These are phyloP conservation scores for Petunia axillaris DNA, from an alignment of 257 asterid species.

Conservation along the genomic window DNA sequence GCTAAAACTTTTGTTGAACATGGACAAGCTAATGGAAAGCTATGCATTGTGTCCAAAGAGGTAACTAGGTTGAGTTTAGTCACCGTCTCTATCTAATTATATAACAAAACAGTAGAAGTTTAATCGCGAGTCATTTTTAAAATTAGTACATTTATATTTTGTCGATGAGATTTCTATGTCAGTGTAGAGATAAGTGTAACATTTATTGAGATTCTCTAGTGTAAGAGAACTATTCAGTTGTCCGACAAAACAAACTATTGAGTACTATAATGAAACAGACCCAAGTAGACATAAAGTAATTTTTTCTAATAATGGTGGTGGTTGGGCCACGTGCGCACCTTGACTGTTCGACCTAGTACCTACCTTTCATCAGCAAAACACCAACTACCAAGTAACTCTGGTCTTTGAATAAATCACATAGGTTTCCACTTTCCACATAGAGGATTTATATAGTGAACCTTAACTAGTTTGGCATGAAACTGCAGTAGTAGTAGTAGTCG, in stretches of 20 bases:
- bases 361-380: too few species aligned
- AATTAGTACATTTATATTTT: neutral
- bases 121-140: neutral
- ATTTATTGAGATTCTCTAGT: neutral
- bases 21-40: constrained; percentile 88
- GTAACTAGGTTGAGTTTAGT: constrained; percentile 31
- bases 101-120: neutral
- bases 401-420: too few species aligned
- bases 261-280: neutral
- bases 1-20: constrained; percentile 89
- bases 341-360: too few species aligned
- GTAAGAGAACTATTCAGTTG: constrained; percentile 19
- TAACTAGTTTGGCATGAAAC: neutral
- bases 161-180: neutral
- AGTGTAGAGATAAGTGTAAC: neutral
- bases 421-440: neutral
- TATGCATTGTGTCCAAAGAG: constrained; percentile 95
- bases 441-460: neutral
- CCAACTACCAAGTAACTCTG: too few species aligned
- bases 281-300: neutral
- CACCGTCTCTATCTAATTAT: neutral
- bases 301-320: too few species aligned
- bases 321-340: too few species aligned
- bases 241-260: neutral
- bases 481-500: neutral